Evolutionary conservation across 352 stramenopile genomes (phyloP), one percentile per base, ranked within the genome.

Genomic region (Peronosclerospora sorghi): DNA sequence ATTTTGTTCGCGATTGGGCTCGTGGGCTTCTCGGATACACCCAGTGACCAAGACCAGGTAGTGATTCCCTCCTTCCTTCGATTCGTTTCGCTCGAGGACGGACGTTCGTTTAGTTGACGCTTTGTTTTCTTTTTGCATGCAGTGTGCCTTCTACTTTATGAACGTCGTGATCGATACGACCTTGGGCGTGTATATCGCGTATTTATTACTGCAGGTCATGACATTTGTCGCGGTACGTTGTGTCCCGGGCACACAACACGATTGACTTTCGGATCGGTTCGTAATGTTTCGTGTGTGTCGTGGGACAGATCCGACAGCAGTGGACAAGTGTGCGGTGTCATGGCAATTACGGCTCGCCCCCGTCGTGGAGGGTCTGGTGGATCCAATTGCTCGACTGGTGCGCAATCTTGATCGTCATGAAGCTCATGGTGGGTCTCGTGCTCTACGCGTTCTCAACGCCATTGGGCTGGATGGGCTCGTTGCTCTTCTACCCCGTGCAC

Each of bases 101-200:
- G 26, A 30, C 6, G 26, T 30, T 30, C 6, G 10, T 30, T 30
- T 30, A n/a, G n/a, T n/a, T n/a, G n/a, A n/a, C n/a, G n/a, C n/a
- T 13, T 35, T n/a, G 9, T 19, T 7, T 18, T 14, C 5, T 35
- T 7, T 15, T 5, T 19, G 12, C 28, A 23, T 39, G 10, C 23
- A 88, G 71, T 90, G 77, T 38, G 77, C 77, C 34, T 86, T 86
- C 38, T 90, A 90, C 61, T 90, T 90, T 44, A 83, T 90, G 66
- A 90, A 87, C 44, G 77, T 90, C 7, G 68, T 83, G 45, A 81
- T 90, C 36, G 77, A 87, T 56, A 90, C 77, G 26, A 86, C 74
- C 15, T 54, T 90, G 14, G 77, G 77, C 46, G 74, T 90, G 26
- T 82, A 87, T 48, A 79, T 90, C 51, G 77, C 76, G 9, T 90